Evolutionary conservation across 2,329 filamentous ascomycete species (phyloP).

Genomic region (Diaporthe sp.): DNA sequence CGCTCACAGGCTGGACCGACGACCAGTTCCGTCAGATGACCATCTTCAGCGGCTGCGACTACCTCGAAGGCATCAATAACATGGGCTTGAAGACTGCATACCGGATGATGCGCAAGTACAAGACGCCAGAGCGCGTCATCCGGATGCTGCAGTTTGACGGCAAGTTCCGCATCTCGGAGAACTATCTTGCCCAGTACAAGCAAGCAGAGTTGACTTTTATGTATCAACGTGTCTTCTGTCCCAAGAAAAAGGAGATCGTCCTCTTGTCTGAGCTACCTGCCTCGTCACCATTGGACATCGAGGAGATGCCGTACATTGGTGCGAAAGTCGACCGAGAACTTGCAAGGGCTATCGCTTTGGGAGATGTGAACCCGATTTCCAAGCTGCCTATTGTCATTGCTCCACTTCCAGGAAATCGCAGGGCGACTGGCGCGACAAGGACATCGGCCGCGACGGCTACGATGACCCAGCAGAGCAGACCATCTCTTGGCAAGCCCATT

Average conservation of each 20-base stretch:
- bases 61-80: constrained; percentile 85
- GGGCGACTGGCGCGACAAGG: constrained; percentile 50
- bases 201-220: constrained; percentile 93
- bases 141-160: constrained; percentile 90
- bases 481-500: constrained; percentile 61
- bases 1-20: constrained; percentile 91
- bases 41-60: constrained; percentile 96
- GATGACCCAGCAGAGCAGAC: constrained; percentile 44
- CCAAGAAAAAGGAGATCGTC: constrained; percentile 76
- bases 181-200: constrained; percentile 84
- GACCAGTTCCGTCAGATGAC: constrained; percentile 94
- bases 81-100: constrained; percentile 96
- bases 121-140: constrained; percentile 85
- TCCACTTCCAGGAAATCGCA: constrained; percentile 55
- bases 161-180: constrained; percentile 82
- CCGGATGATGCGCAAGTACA: constrained; percentile 89
- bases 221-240: constrained; percentile 95
- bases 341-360: constrained; percentile 80
- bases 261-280: constrained; percentile 77
- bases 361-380: constrained; percentile 90
- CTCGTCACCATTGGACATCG: constrained; percentile 66
- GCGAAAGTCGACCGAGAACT: constrained; percentile 75
- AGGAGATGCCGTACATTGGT: constrained; percentile 86
- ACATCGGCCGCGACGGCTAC: constrained; percentile 43
- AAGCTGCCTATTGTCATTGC: constrained; percentile 72